These are phyloP conservation scores for Byssoonygena ceratinophila DNA, from an alignment of 2,329 filamentous ascomycete genomes.

Conservation along the genomic window DNA sequence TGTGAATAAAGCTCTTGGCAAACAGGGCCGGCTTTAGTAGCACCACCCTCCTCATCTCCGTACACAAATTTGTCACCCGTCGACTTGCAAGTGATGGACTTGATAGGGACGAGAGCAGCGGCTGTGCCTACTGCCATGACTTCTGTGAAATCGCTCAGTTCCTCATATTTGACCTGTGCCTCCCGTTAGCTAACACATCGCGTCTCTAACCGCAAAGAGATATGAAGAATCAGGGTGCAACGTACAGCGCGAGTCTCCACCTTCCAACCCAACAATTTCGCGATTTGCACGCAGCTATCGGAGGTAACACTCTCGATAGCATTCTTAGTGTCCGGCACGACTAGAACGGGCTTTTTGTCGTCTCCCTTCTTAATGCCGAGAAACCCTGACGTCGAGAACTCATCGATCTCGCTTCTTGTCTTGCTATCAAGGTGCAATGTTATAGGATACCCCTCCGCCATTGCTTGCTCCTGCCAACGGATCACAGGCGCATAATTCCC, in stretches of 20 bases:
- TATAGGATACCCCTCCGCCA: slow-evolving; percentile 24
- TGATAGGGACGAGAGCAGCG: slow-evolving; percentile 21
- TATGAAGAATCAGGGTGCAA: not conserved
- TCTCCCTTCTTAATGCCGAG: slow-evolving; percentile 23
- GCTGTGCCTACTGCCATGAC: slow-evolving; percentile 24
- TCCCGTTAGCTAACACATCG: not conserved
- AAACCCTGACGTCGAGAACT: slow-evolving; percentile 29
- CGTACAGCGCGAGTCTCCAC: slow-evolving; percentile 24
- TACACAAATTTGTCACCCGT: slow-evolving; percentile 8
- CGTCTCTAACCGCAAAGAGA: not conserved
- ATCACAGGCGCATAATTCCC: slow-evolving; percentile 32
- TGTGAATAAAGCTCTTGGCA: too few relatives aligned
- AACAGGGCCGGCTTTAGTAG: too few relatives aligned
- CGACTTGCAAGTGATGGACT: slow-evolving; percentile 21
- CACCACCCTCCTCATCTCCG: too few relatives aligned
- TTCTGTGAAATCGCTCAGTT: slow-evolving; percentile 21
- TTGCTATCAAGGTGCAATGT: slow-evolving; percentile 28
- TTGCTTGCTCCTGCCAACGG: slow-evolving; percentile 25
- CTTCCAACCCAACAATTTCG: slow-evolving; percentile 25
- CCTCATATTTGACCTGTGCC: slow-evolving; percentile 19
- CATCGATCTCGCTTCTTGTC: slow-evolving; percentile 27
- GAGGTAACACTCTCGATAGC: slow-evolving; percentile 27
- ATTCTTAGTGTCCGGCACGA: slow-evolving; percentile 24
- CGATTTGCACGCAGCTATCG: slow-evolving; percentile 21
- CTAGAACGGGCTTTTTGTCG: slow-evolving; percentile 17